Evolutionary conservation across 495 filamentous ascomycete species (phyloP).

Genomic region (Hyaloscypha finlandica): DNA sequence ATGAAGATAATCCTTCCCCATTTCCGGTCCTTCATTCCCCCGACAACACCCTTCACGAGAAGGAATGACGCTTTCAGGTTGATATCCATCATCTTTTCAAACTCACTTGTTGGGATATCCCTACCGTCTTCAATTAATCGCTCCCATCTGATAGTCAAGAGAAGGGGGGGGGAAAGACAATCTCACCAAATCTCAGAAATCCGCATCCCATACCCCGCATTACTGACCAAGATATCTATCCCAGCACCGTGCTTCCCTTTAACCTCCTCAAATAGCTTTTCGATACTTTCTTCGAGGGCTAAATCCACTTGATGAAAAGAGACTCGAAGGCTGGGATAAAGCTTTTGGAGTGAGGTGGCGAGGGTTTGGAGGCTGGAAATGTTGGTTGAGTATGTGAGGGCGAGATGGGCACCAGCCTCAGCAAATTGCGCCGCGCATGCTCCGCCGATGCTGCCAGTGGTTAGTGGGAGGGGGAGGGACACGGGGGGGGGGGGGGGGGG

Average conservation of each 20-base stretch:
- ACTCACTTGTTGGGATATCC: constrained; percentile 54
- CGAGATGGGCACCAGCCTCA: constrained; percentile 54
- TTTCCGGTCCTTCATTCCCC: constrained; percentile 59
- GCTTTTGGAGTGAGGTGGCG: constrained; percentile 21
- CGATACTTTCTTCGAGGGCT: constrained; percentile 8
- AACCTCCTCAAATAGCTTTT: constrained; percentile 14
- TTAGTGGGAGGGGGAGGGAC: too few species aligned
- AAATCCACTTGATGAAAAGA: constrained; percentile 61
- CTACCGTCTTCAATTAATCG: constrained; percentile 8
- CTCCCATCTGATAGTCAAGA: background rate
- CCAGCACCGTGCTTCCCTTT: constrained; percentile 5
- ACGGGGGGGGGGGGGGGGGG: too few species aligned
- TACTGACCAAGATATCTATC: constrained; percentile 30
- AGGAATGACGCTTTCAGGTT: constrained; percentile 69
- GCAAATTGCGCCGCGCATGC: constrained; percentile 60
- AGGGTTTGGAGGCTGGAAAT: constrained; percentile 45
- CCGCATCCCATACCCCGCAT: constrained; percentile 56
- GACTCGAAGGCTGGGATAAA: constrained; percentile 43
- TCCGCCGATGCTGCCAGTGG: constrained; percentile 49
- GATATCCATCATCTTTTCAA: constrained; percentile 64
- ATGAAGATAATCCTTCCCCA: constrained; percentile 73
- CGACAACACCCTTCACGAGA: constrained; percentile 63
- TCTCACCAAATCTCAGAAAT: constrained; percentile 53
- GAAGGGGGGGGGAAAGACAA: constrained; percentile 1
- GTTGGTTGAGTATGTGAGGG: constrained; percentile 62